Evolutionary conservation across 495 filamentous ascomycete genomes (phyloP).

Genomic region (Penicillium coprophilum): DNA sequence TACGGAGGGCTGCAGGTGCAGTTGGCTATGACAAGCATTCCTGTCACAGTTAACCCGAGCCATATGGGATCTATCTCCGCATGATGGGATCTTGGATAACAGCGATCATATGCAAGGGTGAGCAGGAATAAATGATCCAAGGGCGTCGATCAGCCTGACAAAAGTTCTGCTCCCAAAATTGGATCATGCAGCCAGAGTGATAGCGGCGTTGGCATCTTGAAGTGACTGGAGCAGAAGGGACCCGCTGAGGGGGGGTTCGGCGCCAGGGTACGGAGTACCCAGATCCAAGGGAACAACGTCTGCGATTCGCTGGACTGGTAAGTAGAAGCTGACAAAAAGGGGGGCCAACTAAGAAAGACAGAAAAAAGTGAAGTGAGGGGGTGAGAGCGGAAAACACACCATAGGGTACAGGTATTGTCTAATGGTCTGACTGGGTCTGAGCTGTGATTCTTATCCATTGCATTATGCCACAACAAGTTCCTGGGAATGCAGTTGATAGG

Average conservation of each 20-base stretch:
- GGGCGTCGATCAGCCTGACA: background rate
- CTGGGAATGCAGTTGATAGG: constrained; percentile 10
- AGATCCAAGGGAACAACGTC: background rate
- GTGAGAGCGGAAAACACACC: background rate
- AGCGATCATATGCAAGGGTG: constrained; percentile 27
- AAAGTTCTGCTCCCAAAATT: background rate
- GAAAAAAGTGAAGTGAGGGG: background rate
- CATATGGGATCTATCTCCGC: constrained; percentile 16
- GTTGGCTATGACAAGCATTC: constrained; percentile 23
- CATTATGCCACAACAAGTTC: constrained; percentile 2
- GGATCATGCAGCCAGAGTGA: background rate
- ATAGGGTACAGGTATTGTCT: constrained; percentile 6
- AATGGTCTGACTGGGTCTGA: background rate
- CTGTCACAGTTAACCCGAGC: constrained; percentile 4
- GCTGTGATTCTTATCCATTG: background rate
- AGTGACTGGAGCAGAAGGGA: background rate
- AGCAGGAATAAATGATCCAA: background rate
- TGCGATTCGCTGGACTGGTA: background rate
- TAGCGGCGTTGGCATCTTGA: background rate
- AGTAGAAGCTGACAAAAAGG: background rate
- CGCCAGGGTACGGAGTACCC: background rate
- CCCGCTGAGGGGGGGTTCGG: background rate
- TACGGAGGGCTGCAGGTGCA: constrained; percentile 17
- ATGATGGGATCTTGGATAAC: constrained; percentile 10
- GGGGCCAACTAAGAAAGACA: background rate